Conservation (phyloP, 1,139 yeast species). For the Debaryomyces nepalensis region DNA sequence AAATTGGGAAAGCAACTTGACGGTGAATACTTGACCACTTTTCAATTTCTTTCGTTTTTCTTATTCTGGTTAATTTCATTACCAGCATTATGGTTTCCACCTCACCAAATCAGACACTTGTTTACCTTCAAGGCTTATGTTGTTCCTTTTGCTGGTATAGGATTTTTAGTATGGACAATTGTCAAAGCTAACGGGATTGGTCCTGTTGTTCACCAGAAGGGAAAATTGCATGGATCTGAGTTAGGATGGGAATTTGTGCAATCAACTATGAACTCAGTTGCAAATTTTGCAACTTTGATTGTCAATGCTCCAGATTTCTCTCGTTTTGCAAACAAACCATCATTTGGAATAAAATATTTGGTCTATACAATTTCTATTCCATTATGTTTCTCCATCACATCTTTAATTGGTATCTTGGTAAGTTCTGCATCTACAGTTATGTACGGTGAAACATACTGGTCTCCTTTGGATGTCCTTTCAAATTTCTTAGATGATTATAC, state of each 20-base stretch:
- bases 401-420: slow-evolving; percentile 84
- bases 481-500: slow-evolving; percentile 64
- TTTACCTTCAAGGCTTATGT: slow-evolving; percentile 78
- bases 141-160: slow-evolving; percentile 81
- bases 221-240: slow-evolving; percentile 57
- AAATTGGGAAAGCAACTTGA: slow-evolving; percentile 57
- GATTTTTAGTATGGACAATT: slow-evolving; percentile 79
- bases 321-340: slow-evolving; percentile 66
- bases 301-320: slow-evolving; percentile 91
- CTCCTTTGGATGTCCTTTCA: slow-evolving; percentile 78
- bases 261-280: slow-evolving; percentile 78
- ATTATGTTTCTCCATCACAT: slow-evolving; percentile 74
- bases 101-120: slow-evolving; percentile 78
- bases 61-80: slow-evolving; percentile 76
- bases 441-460: slow-evolving; percentile 79
- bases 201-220: slow-evolving; percentile 59
- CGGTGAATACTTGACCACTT: slow-evolving; percentile 55
- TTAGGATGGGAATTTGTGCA: slow-evolving; percentile 84
- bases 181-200: slow-evolving; percentile 78
- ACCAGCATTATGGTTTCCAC: slow-evolving; percentile 81
- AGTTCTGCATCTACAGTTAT: slow-evolving; percentile 77
- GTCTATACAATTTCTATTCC: slow-evolving; percentile 69
- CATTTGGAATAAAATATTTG: slow-evolving; percentile 47
- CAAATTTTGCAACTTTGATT: slow-evolving; percentile 85
- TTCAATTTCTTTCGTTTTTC: slow-evolving; percentile 73